Conservation (phyloP, 306 rosid species). For the Myrica gale region DNA sequence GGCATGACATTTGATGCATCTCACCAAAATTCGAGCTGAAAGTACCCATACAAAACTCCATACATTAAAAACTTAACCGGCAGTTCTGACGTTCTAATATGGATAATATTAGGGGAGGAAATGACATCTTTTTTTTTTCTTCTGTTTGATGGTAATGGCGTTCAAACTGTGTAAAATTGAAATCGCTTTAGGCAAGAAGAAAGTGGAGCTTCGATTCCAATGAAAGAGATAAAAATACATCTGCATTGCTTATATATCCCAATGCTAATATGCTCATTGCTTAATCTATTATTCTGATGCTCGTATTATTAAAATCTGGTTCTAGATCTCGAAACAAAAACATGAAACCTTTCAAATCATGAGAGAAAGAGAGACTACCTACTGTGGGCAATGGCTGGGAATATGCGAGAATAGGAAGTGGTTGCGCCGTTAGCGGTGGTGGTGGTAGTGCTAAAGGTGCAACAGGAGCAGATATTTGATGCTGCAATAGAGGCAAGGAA, state of each 20-base stretch:
- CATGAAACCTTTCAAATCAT: neutral
- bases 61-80: neutral
- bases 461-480: slow-evolving; percentile 16
- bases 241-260: neutral
- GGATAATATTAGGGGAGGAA: neutral
- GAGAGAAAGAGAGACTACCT: slow-evolving; percentile 40
- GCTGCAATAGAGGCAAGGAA: slow-evolving; percentile 17
- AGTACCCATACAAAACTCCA: neutral
- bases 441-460: slow-evolving; percentile 9
- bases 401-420: slow-evolving; percentile 23
- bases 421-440: neutral
- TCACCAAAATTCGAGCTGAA: neutral
- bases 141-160: no score
- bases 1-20: neutral
- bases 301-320: neutral
- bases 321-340: neutral
- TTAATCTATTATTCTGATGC: neutral
- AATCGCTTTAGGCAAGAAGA: neutral
- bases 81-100: neutral
- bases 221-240: neutral
- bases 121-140: neutral
- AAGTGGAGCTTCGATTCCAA: neutral
- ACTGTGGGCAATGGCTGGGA: slow-evolving; percentile 41
- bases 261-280: neutral
- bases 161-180: no score